phyloP scores from a whole-genome alignment of 2,329 filamentous ascomycete genomes.

The Cryphonectria japonica region DNA sequence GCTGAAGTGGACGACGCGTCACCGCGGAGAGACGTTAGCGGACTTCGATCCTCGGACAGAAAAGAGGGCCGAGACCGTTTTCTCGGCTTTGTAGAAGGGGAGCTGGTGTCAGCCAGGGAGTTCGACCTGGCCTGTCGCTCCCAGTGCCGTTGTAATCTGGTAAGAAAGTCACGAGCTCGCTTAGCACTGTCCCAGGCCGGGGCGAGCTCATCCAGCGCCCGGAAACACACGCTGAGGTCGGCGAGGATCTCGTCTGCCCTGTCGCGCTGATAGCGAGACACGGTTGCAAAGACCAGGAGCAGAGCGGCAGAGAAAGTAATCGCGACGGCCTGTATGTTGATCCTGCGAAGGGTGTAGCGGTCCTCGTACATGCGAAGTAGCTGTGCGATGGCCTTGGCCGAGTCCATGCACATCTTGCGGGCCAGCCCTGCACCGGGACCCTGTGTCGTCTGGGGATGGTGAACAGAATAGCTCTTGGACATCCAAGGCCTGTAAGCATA shows the following conservation, averaged over 20 bases:
- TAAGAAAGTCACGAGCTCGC: constrained; percentile 27
- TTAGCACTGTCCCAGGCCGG: constrained; percentile 26
- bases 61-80: constrained; percentile 5
- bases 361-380: constrained; percentile 23
- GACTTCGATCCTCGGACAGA: not conserved
- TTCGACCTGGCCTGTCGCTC: not conserved
- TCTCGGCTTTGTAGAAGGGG: not conserved
- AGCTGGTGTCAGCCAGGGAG: not conserved
- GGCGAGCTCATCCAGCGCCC: constrained; percentile 31
- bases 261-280: constrained; percentile 12
- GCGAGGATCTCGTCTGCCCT: constrained; percentile 25
- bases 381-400: constrained; percentile 42
- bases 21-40: not conserved
- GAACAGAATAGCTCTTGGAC: not conserved
- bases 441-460: not conserved
- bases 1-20: too few relatives aligned
- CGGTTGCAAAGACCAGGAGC: constrained; percentile 29
- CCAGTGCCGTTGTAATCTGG: not conserved
- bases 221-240: constrained; percentile 29
- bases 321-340: constrained; percentile 30
- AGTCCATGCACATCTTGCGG: constrained; percentile 46
- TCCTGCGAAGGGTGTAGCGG: constrained; percentile 26
- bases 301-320: constrained; percentile 31
- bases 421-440: constrained; percentile 39
- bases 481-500: not conserved